These are phyloP conservation scores for Davidsoniella neocaledoniae DNA, from an alignment of 2,329 filamentous ascomycete genomes.

Conservation along the genomic window DNA sequence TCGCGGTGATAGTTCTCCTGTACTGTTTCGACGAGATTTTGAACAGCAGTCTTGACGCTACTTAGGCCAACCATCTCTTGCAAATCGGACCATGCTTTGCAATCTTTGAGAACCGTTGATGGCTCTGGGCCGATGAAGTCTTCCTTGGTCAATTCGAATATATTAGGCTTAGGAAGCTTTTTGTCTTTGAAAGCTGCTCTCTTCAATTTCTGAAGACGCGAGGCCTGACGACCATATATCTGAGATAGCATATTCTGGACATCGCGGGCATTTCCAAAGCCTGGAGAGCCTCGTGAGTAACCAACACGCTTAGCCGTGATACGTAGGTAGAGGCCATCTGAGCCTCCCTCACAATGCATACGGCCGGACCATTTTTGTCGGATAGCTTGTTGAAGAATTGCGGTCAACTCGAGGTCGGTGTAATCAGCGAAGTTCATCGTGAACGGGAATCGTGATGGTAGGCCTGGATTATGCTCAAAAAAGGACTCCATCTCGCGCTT, in stretches of 20 bases:
- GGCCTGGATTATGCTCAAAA: slow-evolving; percentile 55
- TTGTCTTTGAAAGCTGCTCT: slow-evolving; percentile 18
- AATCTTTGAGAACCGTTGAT: slow-evolving; percentile 30
- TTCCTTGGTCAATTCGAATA: slow-evolving; percentile 32
- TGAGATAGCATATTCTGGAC: slow-evolving; percentile 43
- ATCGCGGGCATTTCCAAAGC: slow-evolving; percentile 57
- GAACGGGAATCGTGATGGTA: slow-evolving; percentile 52
- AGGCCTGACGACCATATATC: slow-evolving; percentile 42
- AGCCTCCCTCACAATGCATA: slow-evolving; percentile 45
- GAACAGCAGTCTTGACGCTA: slow-evolving; percentile 45
- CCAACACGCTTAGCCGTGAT: slow-evolving; percentile 47
- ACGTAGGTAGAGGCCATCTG: slow-evolving; percentile 42
- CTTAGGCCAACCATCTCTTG: slow-evolving; percentile 40
- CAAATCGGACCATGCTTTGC: slow-evolving; percentile 39
- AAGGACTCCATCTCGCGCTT: slow-evolving; percentile 59
- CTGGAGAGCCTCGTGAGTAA: slow-evolving; percentile 41
- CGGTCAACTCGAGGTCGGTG: slow-evolving; percentile 42
- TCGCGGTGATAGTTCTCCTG: slow-evolving; percentile 50
- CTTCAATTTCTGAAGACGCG: slow-evolving; percentile 25
- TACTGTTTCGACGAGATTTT: slow-evolving; percentile 41
- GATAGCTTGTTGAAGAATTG: slow-evolving; percentile 41
- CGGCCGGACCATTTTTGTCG: slow-evolving; percentile 31
- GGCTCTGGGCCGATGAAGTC: slow-evolving; percentile 60
- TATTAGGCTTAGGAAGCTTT: slow-evolving; percentile 26
- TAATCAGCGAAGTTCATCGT: slow-evolving; percentile 55